Evolutionary conservation across 23 red algal species (phyloP), one percentile per base, ranked within the genome.

Genomic region (Chondrus crispus): DNA sequence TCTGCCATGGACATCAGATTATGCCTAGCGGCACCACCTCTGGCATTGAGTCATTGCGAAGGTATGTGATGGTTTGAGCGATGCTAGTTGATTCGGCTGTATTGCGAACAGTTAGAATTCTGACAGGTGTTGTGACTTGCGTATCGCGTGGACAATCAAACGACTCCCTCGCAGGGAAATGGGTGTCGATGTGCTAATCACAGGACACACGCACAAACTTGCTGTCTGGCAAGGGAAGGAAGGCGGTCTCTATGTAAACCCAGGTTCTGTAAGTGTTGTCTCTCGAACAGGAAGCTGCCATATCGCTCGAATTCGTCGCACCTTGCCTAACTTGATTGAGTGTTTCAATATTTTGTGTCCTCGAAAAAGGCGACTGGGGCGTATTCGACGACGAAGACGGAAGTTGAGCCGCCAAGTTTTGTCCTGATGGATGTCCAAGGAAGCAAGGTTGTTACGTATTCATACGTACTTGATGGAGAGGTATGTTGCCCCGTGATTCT

Each of bases 341-440:
- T n/a, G n/a, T n/a, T n/a, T n/a, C n/a, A n/a, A n/a, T n/a, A n/a
- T n/a, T n/a, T n/a, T n/a, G n/a, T n/a, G n/a, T n/a, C n/a, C n/a
- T n/a, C n/a, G n/a, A n/a, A n/a, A n/a, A n/a, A n/a, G 87, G 89
- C 89, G 22, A 93, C 89, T 45, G 89, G 89, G 41, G 81, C 89
- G 7, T 77, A 93, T 51, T 84, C 60, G 2, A 93, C 89, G 26
- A 66, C 64, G 3, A 46, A 62, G 32, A 45, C 75, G 26, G 76
- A 50, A 38, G 62, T 84, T 32, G 43, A 51, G 20, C 78, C 81
- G 48, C 89, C 89, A 4, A 94, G 91, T 41, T 94, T 94, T 87
- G 72, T 94, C 13, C 81, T 94, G 18, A 94, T 94, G 77, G 91
- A 94, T 72, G 81, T 94, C 33, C 91, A 94, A 70, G 91, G 91